These are phyloP conservation scores for Phytopythium montanum DNA, from an alignment of 352 stramenopile species.

Conservation along the genomic window DNA sequence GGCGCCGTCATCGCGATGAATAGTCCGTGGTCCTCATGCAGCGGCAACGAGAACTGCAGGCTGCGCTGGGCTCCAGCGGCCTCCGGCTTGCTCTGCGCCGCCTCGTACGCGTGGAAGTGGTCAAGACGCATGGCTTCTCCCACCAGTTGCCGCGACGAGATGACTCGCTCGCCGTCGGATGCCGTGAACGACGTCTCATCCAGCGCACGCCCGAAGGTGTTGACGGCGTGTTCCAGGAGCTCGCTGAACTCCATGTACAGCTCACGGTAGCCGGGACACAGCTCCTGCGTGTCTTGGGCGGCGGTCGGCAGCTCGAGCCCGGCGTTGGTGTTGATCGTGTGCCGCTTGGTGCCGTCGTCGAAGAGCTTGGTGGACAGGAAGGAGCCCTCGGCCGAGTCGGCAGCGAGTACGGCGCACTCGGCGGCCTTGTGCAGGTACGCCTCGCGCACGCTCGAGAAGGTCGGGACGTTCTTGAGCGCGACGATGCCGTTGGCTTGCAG, in stretches of 20 bases:
- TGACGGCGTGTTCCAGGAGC: slow-evolving; percentile 39
- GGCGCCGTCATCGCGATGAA: slow-evolving; percentile 50
- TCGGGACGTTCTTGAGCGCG: slow-evolving; percentile 43
- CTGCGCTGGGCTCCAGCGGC: slow-evolving; percentile 6
- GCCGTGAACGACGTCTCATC: slow-evolving; percentile 38
- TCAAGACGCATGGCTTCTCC: slow-evolving; percentile 43
- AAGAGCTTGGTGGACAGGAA: slow-evolving; percentile 44
- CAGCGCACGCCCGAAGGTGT: slow-evolving; percentile 30
- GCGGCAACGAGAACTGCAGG: slow-evolving; percentile 34
- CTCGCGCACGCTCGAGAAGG: slow-evolving; percentile 31
- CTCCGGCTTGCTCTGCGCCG: slow-evolving; percentile 6
- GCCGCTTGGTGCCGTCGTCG: slow-evolving; percentile 45
- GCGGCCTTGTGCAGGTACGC: slow-evolving; percentile 33
- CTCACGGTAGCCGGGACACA: slow-evolving; percentile 39
- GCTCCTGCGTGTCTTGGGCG: slow-evolving; percentile 11
- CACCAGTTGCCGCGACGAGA: slow-evolving; percentile 35
- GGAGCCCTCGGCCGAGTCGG: slow-evolving; percentile 10
- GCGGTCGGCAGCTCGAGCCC: slow-evolving; percentile 26
- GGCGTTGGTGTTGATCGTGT: slow-evolving; percentile 42
- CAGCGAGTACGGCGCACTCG: slow-evolving; percentile 30
- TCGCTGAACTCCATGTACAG: slow-evolving; percentile 42
- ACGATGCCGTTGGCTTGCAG: slow-evolving; percentile 42
- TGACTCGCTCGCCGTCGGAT: slow-evolving; percentile 28
- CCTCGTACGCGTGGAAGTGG: slow-evolving; percentile 66
- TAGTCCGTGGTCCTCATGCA: slow-evolving; percentile 56